Conservation (phyloP, 495 filamentous ascomycete species). For the Annulohypoxylon bovei region DNA sequence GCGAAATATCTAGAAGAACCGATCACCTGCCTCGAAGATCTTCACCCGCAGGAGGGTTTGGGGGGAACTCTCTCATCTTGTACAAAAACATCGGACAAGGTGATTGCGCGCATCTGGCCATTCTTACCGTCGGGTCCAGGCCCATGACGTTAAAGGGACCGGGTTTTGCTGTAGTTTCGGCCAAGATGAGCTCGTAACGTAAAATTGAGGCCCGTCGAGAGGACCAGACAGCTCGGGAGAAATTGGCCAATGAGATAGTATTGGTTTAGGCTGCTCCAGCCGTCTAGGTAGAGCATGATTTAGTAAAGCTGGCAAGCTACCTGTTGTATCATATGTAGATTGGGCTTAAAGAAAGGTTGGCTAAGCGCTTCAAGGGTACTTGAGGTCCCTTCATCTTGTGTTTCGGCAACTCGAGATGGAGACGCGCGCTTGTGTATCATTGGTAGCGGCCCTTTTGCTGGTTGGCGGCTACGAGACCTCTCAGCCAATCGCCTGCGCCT, state of each 20-base stretch:
- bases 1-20: conserved; percentile 32
- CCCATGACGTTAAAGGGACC: conserved; percentile 16
- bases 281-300: conserved; percentile 7
- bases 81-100: conserved; percentile 21
- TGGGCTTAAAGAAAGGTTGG: conserved; percentile 33
- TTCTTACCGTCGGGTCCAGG: background rate
- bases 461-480: conserved; percentile 20
- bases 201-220: conserved; percentile 39
- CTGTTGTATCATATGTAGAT: conserved; percentile 28
- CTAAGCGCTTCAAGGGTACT: conserved; percentile 41
- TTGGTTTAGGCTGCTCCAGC: conserved; percentile 26
- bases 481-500: conserved; percentile 40
- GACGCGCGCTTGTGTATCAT: conserved; percentile 46
- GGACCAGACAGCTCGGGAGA: conserved; percentile 36
- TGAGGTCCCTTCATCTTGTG: conserved; percentile 25
- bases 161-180: conserved; percentile 34
- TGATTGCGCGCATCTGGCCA: conserved; percentile 12
- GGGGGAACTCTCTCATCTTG: conserved; percentile 41
- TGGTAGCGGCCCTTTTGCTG: conserved; percentile 28
- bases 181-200: conserved; percentile 37
- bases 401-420: conserved; percentile 34
- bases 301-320: background rate
- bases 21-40: conserved; percentile 34
- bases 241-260: conserved; percentile 24
- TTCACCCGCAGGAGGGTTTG: conserved; percentile 7